Percentiles rank a stretch among this genome's conserved stretches.
Conservation (phyloP, 1,139 yeast species). For the Scheffersomyces segobiensis region DNA sequence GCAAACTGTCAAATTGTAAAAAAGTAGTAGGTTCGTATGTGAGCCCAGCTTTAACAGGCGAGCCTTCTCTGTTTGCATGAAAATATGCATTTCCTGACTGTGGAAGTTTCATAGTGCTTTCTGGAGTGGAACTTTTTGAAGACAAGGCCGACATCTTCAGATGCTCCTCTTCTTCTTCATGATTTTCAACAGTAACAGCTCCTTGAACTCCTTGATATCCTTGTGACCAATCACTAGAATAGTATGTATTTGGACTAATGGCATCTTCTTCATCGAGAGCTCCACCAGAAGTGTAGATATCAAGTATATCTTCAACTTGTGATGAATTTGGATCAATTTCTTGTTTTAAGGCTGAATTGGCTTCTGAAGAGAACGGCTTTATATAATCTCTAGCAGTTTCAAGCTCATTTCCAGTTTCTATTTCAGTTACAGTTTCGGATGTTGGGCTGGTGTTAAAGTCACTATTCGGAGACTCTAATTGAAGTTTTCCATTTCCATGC, state of each 20-base stretch:
- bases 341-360: not conserved
- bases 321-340: not conserved
- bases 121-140: not conserved
- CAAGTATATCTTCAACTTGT: not conserved
- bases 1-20: conserved; percentile 2
- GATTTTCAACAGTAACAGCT: not conserved
- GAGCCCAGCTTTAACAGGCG: conserved; percentile 4
- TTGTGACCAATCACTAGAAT: not conserved
- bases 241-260: not conserved
- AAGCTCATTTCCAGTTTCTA: not conserved
- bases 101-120: not conserved
- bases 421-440: not conserved
- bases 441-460: not conserved
- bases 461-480: not conserved
- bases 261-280: not conserved
- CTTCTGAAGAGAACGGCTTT: not conserved
- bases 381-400: not conserved
- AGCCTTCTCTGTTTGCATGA: conserved; percentile 5
- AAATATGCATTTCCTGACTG: conserved; percentile 4
- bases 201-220: not conserved
- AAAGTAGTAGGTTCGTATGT: conserved; percentile 6
- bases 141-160: not conserved
- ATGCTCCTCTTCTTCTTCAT: not conserved
- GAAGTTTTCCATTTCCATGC: not conserved
- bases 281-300: not conserved